These are phyloP conservation scores for Umbilicaria muhlenbergii DNA, from an alignment of 495 filamentous ascomycete genomes.

Conservation along the genomic window DNA sequence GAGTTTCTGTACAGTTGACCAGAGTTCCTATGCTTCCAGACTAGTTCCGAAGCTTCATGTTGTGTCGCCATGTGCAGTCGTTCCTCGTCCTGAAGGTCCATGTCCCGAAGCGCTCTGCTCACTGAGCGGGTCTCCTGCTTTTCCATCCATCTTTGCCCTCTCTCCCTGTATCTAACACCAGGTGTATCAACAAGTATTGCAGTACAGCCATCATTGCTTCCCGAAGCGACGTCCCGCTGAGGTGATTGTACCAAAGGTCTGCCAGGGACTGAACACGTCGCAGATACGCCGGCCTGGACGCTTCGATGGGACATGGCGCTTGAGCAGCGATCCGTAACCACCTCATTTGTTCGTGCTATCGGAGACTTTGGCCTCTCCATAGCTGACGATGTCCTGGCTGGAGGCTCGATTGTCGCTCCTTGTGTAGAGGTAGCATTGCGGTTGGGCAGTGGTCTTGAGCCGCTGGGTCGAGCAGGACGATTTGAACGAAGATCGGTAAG, in stretches of 20 bases:
- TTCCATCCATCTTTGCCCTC: constrained; percentile 68
- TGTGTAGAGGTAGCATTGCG: constrained; percentile 22
- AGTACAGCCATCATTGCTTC: constrained; percentile 28
- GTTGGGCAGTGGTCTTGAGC: constrained; percentile 60
- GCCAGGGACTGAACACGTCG: constrained; percentile 18
- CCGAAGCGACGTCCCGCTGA: constrained; percentile 18
- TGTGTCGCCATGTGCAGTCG: constrained; percentile 60
- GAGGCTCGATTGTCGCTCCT: constrained; percentile 22
- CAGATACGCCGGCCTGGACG: constrained; percentile 20
- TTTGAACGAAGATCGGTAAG: constrained; percentile 68
- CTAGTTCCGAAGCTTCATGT: constrained; percentile 73
- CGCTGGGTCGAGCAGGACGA: constrained; percentile 57
- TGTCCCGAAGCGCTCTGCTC: constrained; percentile 64
- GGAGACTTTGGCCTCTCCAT: constrained; percentile 15
- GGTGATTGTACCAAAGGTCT: constrained; percentile 32
- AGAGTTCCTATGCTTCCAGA: constrained; percentile 68
- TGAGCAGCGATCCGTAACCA: constrained; percentile 25
- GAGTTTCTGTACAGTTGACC: constrained; percentile 36
- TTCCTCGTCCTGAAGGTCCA: constrained; percentile 57
- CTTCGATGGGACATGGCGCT: constrained; percentile 38
- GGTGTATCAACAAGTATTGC: constrained; percentile 22
- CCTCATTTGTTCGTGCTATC: constrained; percentile 6
- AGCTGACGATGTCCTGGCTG: constrained; percentile 30
- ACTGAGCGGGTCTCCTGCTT: constrained; percentile 68
- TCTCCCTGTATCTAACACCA: constrained; percentile 59